These are phyloP conservation scores for Phytomonas francai DNA, from an alignment of 208 protist genomes.

Conservation along the genomic window DNA sequence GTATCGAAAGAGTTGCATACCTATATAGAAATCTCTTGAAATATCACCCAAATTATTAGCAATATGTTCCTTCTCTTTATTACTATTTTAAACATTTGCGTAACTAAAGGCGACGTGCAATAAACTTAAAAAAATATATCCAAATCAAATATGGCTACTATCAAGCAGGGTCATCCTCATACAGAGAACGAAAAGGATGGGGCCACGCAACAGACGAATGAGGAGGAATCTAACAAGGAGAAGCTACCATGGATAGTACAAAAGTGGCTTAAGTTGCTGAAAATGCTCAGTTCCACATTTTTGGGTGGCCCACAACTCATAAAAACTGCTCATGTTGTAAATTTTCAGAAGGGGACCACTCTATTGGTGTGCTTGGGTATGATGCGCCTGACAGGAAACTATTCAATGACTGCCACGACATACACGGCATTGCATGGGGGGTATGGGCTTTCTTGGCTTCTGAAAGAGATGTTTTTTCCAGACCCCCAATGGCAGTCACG, in stretches of 20 bases:
- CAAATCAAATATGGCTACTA: neutral
- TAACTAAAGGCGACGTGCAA: neutral
- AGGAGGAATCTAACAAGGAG: conserved; percentile 4
- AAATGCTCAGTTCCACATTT: conserved; percentile 33
- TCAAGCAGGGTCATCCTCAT: neutral
- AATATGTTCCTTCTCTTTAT: neutral
- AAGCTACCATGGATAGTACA: conserved; percentile 14
- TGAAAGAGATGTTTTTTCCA: conserved; percentile 78
- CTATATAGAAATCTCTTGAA: neutral
- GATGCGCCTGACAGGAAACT: conserved; percentile 67
- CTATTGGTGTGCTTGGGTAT: conserved; percentile 52
- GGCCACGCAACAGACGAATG: neutral
- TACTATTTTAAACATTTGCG: neutral
- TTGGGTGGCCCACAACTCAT: conserved; percentile 52
- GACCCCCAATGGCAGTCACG: conserved; percentile 71
- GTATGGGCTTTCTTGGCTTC: conserved; percentile 84
- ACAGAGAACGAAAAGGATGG: conserved; percentile 3
- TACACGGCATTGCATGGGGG: conserved; percentile 84
- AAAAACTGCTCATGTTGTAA: conserved; percentile 69
- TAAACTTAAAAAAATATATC: neutral
- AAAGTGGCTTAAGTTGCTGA: conserved; percentile 43
- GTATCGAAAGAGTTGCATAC: neutral
- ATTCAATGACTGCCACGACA: conserved; percentile 61
- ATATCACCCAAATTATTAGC: neutral
- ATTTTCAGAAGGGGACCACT: conserved; percentile 75